Percentiles rank a stretch among this genome's conserved stretches.
These are phyloP conservation scores for Phycomyces nitens DNA, from an alignment of 192 early-diverging fungal genomes.

Conservation along the genomic window DNA sequence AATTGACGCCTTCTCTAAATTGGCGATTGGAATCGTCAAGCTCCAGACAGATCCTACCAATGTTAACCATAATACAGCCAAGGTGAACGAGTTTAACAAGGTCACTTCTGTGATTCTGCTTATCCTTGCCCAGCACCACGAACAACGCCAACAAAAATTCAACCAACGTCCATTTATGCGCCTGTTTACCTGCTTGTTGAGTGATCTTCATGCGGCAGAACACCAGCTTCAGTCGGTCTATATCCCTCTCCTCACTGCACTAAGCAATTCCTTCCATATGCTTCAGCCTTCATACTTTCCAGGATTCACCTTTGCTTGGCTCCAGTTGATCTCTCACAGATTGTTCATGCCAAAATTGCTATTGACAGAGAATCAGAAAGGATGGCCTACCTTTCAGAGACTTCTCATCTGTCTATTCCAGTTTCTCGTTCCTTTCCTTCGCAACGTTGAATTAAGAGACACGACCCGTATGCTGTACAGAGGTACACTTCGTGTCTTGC, in stretches of 20 bases:
- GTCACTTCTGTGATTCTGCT: constrained; percentile 84
- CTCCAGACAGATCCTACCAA: constrained; percentile 67
- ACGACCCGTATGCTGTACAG: constrained; percentile 82
- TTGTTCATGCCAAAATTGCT: constrained; percentile 88
- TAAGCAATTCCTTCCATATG: constrained; percentile 80
- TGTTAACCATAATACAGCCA: constrained; percentile 44
- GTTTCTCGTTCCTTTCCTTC: constrained; percentile 85
- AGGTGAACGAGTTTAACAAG: constrained; percentile 72
- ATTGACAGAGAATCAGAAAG: constrained; percentile 66
- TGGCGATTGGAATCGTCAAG: constrained; percentile 80
- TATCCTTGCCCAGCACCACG: constrained; percentile 81
- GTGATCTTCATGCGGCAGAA: constrained; percentile 71
- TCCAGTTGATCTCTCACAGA: constrained; percentile 89
- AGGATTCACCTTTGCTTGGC: constrained; percentile 92
- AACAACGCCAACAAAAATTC: constrained; percentile 72
- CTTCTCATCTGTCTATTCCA: constrained; percentile 80
- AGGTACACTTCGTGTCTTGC: constrained; percentile 83
- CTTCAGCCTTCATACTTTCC: constrained; percentile 85
- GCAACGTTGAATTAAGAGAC: constrained; percentile 63
- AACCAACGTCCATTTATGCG: constrained; percentile 90
- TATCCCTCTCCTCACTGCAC: constrained; percentile 69
- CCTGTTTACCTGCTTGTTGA: constrained; percentile 78
- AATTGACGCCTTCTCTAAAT: constrained; percentile 88
- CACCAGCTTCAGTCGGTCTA: constrained; percentile 67
- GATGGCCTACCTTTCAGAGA: constrained; percentile 84